A percentile compares a stretch with the other conserved stretches of the same genome.
Evolutionary conservation across 2,329 filamentous ascomycete genomes (phyloP).

Genomic region (Penicillium digitatum): DNA sequence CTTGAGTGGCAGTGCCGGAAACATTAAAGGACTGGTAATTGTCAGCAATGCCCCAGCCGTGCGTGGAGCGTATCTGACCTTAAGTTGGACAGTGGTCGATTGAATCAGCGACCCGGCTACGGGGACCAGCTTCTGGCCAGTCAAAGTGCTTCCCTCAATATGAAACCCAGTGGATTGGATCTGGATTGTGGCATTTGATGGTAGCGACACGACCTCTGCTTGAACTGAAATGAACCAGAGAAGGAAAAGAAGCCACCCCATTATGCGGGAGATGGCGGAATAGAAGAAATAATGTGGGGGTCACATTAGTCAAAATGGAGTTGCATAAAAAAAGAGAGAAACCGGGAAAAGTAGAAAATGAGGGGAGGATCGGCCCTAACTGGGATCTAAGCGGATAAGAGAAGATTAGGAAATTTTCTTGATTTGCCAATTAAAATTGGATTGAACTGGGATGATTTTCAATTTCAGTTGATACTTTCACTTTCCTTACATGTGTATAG

Average conservation of each 20-base stretch:
- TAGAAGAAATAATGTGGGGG: constrained; percentile 10
- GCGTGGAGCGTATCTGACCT: constrained; percentile 16
- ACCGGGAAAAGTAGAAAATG: constrained; percentile 22
- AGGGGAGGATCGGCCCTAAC: constrained; percentile 21
- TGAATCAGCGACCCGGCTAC: constrained; percentile 25
- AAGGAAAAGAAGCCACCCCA: constrained; percentile 13
- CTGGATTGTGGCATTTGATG: constrained; percentile 30
- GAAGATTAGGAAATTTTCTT: background rate
- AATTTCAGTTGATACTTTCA: too few species aligned
- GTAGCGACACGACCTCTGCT: constrained; percentile 22
- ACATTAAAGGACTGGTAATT: constrained; percentile 25
- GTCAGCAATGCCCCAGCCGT: constrained; percentile 2
- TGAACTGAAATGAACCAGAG: constrained; percentile 14
- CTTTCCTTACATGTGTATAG: too few species aligned
- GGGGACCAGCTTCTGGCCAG: constrained; percentile 22
- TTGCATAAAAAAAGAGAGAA: constrained; percentile 16
- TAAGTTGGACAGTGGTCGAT: constrained; percentile 17
- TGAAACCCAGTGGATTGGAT: constrained; percentile 22
- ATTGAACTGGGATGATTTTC: too few species aligned
- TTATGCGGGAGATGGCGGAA: constrained; percentile 12
- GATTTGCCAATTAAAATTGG: background rate
- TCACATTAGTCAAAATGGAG: constrained; percentile 19
- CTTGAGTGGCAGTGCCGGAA: constrained; percentile 28
- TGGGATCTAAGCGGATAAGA: constrained; percentile 21
- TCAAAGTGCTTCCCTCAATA: constrained; percentile 23